Base-by-base conservation (phyloP, 169 alveolate species). In the Cryptosporidium canis region DNA sequence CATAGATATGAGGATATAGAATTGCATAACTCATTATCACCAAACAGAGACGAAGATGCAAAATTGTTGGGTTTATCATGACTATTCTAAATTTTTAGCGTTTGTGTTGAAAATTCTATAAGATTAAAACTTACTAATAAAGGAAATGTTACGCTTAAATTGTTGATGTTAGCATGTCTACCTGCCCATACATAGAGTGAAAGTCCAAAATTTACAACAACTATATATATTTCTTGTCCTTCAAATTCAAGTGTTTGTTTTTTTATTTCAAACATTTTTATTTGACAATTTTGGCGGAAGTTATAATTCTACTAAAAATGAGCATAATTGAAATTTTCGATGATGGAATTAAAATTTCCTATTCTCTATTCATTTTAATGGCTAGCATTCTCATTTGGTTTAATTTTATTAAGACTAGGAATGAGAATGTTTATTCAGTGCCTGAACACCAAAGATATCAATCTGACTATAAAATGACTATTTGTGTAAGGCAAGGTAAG, bases 401-500 rank as follows among this genome's bases (percentile, higher is more conserved):
- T 56, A 58, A 37, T 24, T 41, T 56, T 12, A 16, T 7, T 5
- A 61, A 21, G n/a, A 35, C 41, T 31, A 63, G 7, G n/a, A 35
- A n/a, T 16, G 31, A 27, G 11, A 27, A 61, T n/a, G 45, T 14
- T 41, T 27, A 37, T 51, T 31, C 2, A 11, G 21, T 9, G 18
- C 39, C 18, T 27, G 51, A 43, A 0, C 55, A 77, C 70, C 11
- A 21, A 51, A 51, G 11, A 1, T 7, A n/a, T n/a, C 11, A 35
- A 16, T 58, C 72, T 14, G 65, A 77, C 16, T 77, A 33, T 43
- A 77, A 77, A 39, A 77, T 77, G 87, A 41, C 37, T 9, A 55
- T 77, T 29, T 77, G 87, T 24, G 56, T 77, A 7, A 77, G 87
- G 37, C 87, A 77, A 41, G 87, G 87, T 77, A 77, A 39, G 87